Conservation (phyloP, 352 stramenopile genomes). For the Saprolegnia diclina region DNA sequence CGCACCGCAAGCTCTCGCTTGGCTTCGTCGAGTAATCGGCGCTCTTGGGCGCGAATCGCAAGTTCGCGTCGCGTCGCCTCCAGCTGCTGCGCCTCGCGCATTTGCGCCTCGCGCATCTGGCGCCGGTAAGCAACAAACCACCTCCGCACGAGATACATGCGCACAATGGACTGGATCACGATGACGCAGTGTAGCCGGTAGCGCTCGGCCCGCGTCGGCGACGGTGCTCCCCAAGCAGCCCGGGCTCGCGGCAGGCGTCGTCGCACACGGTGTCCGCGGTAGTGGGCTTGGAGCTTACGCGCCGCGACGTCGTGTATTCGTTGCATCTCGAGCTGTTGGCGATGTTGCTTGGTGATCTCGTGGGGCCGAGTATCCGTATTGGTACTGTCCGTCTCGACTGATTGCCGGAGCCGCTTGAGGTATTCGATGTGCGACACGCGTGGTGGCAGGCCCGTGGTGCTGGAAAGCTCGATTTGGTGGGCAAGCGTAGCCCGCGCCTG, state of each 20-base stretch:
- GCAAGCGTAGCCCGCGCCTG: neutral
- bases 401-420: constrained; percentile 32
- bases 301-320: constrained; percentile 24
- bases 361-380: neutral
- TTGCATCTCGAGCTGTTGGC: constrained; percentile 4
- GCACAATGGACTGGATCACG: constrained; percentile 18
- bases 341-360: neutral
- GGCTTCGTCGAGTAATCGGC: constrained; percentile 21
- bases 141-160: constrained; percentile 6
- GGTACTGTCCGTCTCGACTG: constrained; percentile 14
- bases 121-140: neutral
- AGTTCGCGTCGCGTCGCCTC: neutral
- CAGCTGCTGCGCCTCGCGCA: neutral
- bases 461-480: neutral
- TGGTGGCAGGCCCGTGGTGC: neutral
- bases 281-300: constrained; percentile 25
- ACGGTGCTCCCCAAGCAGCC: neutral
- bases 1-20: neutral
- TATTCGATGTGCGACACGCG: constrained; percentile 22
- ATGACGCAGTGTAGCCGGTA: neutral
- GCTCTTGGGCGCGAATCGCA: constrained; percentile 7
- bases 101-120: neutral
- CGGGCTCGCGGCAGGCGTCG: neutral
- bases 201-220: neutral
- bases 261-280: constrained; percentile 4